phyloP scores from a whole-genome alignment of 1,139 yeast genomes.

The Neolecta irregularis region DNA sequence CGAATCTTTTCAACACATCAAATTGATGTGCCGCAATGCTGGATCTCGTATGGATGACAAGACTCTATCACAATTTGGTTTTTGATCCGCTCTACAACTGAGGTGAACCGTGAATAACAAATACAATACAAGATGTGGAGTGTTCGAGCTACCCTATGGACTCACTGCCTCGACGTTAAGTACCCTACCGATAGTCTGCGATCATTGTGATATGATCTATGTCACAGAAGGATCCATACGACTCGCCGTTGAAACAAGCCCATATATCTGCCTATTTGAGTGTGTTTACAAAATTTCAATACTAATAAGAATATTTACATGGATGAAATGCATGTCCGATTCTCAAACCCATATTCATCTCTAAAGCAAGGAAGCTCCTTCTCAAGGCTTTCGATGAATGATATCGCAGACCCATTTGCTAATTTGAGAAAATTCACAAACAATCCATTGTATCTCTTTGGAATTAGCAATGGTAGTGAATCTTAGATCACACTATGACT shows the following conservation, averaged over 20 bases:
- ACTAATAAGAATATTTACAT: no score
- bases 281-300: no score
- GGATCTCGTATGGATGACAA: conserved; percentile 26
- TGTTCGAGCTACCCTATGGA: conserved; percentile 34
- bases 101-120: conserved; percentile 22
- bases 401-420: no score
- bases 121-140: conserved; percentile 26
- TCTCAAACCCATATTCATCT: conserved; percentile 23
- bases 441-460: neutral
- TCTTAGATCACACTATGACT: conserved; percentile 17
- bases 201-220: conserved; percentile 31
- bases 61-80: conserved; percentile 17
- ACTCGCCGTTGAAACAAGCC: conserved; percentile 29
- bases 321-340: conserved; percentile 24
- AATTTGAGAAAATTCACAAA: no score
- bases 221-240: conserved; percentile 26
- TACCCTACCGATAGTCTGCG: conserved; percentile 32
- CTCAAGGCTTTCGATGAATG: conserved; percentile 8
- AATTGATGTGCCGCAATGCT: conserved; percentile 29
- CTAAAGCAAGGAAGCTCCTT: conserved; percentile 23
- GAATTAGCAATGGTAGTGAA: neutral
- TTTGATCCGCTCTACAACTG: conserved; percentile 17
- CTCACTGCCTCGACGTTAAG: no score
- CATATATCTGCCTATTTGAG: conserved; percentile 30
- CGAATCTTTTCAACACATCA: no score